Base-by-base conservation (phyloP, 23 red algal genomes). In the Gracilaria vermiculophylla region DNA sequence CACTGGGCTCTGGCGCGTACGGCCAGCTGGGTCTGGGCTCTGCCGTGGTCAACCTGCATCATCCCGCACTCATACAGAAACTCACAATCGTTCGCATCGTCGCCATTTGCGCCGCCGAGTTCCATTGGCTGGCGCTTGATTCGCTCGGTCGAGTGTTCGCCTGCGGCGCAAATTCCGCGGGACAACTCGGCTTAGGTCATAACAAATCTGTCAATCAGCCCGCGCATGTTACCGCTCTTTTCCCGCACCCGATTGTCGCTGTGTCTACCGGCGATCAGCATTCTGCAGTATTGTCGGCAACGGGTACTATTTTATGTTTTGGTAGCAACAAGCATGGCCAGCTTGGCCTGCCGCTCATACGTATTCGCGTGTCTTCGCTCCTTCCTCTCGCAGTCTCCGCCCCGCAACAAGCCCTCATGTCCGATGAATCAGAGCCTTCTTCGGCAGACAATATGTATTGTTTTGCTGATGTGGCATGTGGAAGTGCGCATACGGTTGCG, bases 101-200 rank as follows among this genome's bases (percentile, higher is more conserved):
- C 12, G 49, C 64, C 28, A 69, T 91, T 57, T 75, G 66, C 31
- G 94, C 94, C 20, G 87, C 86, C 13, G 81, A 89, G 39, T 85
- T 82, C 78, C 86, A 96, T 61, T 96, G 94, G 94, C 88, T 96
- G 8, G 94, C 94, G n/a, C 73, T 96, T 19, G 82, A 88, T 70
- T 69, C 73, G 25, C 45, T 74, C 11, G 94, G 94, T 37, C 49
- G 74, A 32, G 94, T 91, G 32, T 96, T 60, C 77, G 33, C 80
- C 13, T 92, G 85, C 62, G 94, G 94, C 31, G 57, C 65, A 0
- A 88, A 87, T 70, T 62, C 81, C 40, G 40, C 69, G 1, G 85
- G 86, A 9, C 94, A 96, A 28, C 78, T 86, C 43, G 86, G 94
- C 6, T 62, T 91, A 27, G 83, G 67, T 23, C 50, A 88, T 42